Evolutionary conservation across 345 rosid genomes (phyloP), one percentile per base, ranked within the genome.

Genomic region (Draba incana): DNA sequence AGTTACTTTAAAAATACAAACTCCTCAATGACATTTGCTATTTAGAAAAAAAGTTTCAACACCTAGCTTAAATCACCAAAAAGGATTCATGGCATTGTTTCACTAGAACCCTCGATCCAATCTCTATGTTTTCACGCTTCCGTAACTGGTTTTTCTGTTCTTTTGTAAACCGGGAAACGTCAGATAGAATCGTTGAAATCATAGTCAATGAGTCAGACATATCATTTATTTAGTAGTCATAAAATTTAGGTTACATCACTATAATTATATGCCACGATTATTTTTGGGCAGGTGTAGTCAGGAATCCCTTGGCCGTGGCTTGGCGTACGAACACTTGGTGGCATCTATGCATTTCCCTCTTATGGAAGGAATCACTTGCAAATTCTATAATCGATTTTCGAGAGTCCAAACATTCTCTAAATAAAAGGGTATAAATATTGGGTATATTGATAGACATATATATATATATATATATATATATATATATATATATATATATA

Each of bases 291-390:
- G 44, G 57, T 64, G 15, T 72, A 64, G 41, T 51, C 10, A 64
- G 48, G 23, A 57, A 7, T 65, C 54, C 23, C 12, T n/a, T 47
- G 20, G 14, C 20, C 58, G n/a, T 64, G 27, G 48, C 57, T 16
- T 57, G 46, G 45, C 47, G 4, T 60, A 66, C 49, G 30, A 23
- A 67, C 73, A 59, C 68, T 53, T 74, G 78, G 68, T 56, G 38
- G 46, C 49, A 25, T 52, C 38, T 27, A 10, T 67, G 42, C 45
- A 46, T 30, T 74, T 44, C 41, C 73, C 78, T 46, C 16, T 37
- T 16, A 8, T 13, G 14, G 35, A 67, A 68, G 77, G 71, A 43
- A 73, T 24, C n/a, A 9, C 33, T 46, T 70, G 24, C 44, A 70
- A 37, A 12, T 57, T 14, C 49, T 47, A n/a, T 28, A 20, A 28